A percentile compares a stretch with the other conserved stretches of the same genome.
phyloP scores from a whole-genome alignment of 257 asterid genomes.

The Solanum pinnatisectum region DNA sequence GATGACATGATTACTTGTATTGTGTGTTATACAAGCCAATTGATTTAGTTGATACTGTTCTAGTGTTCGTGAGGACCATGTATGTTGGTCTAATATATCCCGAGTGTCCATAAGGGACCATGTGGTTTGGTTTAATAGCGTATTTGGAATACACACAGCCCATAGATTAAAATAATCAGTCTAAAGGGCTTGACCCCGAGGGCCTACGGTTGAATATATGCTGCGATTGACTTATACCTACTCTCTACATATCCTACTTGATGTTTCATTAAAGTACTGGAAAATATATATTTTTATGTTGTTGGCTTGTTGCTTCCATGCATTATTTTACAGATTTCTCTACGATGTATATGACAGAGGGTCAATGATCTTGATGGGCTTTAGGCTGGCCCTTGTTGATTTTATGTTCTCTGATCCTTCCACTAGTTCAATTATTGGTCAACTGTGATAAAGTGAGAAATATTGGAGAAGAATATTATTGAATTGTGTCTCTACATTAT shows the following conservation, averaged over 20 bases:
- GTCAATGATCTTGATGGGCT: not conserved
- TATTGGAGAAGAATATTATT: not conserved
- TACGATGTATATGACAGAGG: not conserved
- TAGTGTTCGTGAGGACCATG: not conserved
- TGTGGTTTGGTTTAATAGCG: not conserved
- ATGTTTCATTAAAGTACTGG: not conserved
- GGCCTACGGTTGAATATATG: not conserved
- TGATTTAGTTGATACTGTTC: not conserved
- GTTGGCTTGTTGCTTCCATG: not conserved
- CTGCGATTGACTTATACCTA: not conserved
- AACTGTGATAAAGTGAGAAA: not conserved
- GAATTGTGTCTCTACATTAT: not conserved
- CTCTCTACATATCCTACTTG: not conserved
- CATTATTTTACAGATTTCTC: not conserved
- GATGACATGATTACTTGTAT: not conserved
- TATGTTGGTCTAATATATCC: not conserved
- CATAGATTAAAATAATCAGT: not conserved
- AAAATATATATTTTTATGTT: not conserved
- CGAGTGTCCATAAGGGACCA: not conserved
- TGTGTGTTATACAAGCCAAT: not conserved
- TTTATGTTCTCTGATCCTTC: not conserved
- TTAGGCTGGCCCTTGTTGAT: not conserved
- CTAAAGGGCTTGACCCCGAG: not conserved
- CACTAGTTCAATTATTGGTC: not conserved
- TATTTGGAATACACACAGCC: not conserved